A percentile compares a stretch with the other conserved stretches of the same genome.
Evolutionary conservation across 2,329 filamentous ascomycete species (phyloP).

Genomic region (Arachnomyces sp.): DNA sequence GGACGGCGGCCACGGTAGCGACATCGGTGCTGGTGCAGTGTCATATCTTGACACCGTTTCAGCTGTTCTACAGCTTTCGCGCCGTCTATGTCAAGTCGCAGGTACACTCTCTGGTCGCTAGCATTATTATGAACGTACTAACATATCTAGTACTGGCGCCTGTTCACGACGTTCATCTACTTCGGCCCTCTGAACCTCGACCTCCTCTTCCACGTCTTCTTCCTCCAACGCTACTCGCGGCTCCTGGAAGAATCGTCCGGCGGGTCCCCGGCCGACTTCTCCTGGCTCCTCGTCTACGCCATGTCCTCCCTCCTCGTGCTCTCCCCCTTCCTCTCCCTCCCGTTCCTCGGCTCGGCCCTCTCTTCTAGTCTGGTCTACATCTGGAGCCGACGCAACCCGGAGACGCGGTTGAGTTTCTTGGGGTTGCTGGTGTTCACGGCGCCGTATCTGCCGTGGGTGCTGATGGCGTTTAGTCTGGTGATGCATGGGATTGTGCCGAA

Average conservation of each 20-base stretch:
- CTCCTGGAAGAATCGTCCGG: conserved; percentile 93
- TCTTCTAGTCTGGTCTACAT: conserved; percentile 95
- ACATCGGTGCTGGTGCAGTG: conserved; percentile 89
- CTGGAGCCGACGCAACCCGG: conserved; percentile 91
- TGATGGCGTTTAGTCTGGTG: conserved; percentile 88
- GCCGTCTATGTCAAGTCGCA: conserved; percentile 88
- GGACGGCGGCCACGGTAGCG: conserved; percentile 86
- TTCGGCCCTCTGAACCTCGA: conserved; percentile 92
- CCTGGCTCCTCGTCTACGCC: conserved; percentile 85
- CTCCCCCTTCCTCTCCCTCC: conserved; percentile 81
- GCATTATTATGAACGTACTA: conserved; percentile 5
- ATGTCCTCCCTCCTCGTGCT: conserved; percentile 70
- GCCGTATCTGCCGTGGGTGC: conserved; percentile 90
- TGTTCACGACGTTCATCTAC: conserved; percentile 95
- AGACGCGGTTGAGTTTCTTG: conserved; percentile 80
- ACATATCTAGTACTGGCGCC: conserved; percentile 73
- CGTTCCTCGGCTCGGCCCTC: conserved; percentile 87
- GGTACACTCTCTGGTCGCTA: conserved; percentile 47
- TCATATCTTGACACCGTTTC: conserved; percentile 83
- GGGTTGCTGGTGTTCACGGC: conserved; percentile 87
- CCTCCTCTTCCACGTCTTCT: conserved; percentile 96
- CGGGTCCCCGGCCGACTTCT: conserved; percentile 84
- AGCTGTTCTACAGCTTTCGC: conserved; percentile 93
- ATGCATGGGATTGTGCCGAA: conserved; percentile 84
- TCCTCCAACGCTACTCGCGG: conserved; percentile 90